Percentiles rank a stretch among this genome's conserved stretches.
Conservation (phyloP, 2,329 filamentous ascomycete genomes). For the Westerdykella aurantiaca region DNA sequence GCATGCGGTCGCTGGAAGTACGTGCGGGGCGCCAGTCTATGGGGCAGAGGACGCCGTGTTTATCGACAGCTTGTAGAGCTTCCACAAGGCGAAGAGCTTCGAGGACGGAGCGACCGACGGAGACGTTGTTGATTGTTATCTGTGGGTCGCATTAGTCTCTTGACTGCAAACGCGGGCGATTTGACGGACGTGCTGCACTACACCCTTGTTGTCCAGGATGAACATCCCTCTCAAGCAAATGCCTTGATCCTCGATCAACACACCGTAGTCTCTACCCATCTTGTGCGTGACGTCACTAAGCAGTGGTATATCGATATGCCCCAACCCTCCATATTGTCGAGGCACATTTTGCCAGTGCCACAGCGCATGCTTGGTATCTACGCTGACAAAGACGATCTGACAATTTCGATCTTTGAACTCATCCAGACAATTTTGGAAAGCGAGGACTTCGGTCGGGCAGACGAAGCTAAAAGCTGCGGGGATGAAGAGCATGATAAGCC, state of each 20-base stretch:
- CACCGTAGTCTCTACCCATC: constrained; percentile 25
- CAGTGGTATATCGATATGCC: constrained; percentile 22
- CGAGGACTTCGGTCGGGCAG: constrained; percentile 27
- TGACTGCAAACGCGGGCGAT: background rate
- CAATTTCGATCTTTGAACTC: constrained; percentile 24
- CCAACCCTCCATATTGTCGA: constrained; percentile 24
- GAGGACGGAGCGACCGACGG: constrained; percentile 26
- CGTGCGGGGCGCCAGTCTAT: constrained; percentile 22
- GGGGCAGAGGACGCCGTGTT: constrained; percentile 28
- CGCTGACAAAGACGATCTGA: constrained; percentile 22
- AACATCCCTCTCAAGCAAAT: constrained; percentile 27
- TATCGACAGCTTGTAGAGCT: constrained; percentile 27
- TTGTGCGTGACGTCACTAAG: constrained; percentile 25
- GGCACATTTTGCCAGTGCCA: constrained; percentile 30
- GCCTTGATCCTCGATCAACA: constrained; percentile 26
- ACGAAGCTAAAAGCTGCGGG: constrained; percentile 30
- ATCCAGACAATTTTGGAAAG: constrained; percentile 25
- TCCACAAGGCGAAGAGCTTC: constrained; percentile 27
- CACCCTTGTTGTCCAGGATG: constrained; percentile 19
- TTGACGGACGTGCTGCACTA: constrained; percentile 23
- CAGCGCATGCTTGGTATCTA: constrained; percentile 27
- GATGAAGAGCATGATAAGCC: constrained; percentile 29
- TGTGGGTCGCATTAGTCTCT: constrained; percentile 1
- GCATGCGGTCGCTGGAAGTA: constrained; percentile 3
- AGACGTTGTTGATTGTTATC: constrained; percentile 26